Base-by-base conservation (phyloP, 257 asterid species). In the Echium plantagineum region DNA sequence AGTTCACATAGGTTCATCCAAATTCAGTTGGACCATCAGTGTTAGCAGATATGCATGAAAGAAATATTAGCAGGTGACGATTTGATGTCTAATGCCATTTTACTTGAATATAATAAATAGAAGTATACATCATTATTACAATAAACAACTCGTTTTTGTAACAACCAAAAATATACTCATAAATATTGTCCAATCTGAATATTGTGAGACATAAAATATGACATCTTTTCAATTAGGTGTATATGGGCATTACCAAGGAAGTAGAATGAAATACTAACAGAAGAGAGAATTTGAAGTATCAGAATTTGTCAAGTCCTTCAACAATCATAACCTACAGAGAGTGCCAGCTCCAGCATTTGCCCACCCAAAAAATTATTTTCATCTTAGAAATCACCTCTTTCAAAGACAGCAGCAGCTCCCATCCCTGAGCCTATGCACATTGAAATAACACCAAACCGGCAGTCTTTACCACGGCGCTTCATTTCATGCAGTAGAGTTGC, bases 351-450 rank as follows among this genome's bases (percentile, higher is more conserved):
- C 58, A 90, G 59, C 81, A 90, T 69, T 73, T 87, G 73, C 74
- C 49, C 49, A 12, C 2, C 17, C 49, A 42, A 42, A 17, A 42
- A 10, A 12, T 42, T 42, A 3, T 1, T 42, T 49, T 76, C 83
- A 63, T 83, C 95, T n/a, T 62, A 76, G 9, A 71, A 80, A 64
- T 90, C 95, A 62, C 96, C 96, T 75, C 95, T 78, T 63, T 90
- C 94, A 57, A 90, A 81, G 24, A 89, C 95, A 17, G 94, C 97
- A 58, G 97, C 97, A 68, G 97, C 95, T 19, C 97, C 97, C 97
- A 89, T 89, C 15, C 97, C 97, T 2, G 90, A 70, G 42, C 96
- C 97, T 78, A 90, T 90, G 84, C 97, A 90, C 97, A 90, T 90
- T 47, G 96, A 87, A 67, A 90, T 76, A 63, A 90, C 91, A 35